phyloP scores from a whole-genome alignment of 805 yeast species.

The Debaryomyces maramus region DNA sequence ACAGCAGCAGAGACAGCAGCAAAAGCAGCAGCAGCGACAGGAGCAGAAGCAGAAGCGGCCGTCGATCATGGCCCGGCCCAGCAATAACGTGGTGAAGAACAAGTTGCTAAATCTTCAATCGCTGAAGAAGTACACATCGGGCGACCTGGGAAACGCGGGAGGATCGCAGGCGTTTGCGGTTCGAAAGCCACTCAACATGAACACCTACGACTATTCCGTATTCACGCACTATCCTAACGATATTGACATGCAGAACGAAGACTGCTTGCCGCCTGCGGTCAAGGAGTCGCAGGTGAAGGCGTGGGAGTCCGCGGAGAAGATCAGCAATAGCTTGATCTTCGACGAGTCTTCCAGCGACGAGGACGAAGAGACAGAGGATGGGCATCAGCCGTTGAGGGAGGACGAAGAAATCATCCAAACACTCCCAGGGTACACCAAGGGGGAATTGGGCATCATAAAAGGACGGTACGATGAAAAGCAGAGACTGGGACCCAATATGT shows the following conservation, averaged over 20 bases:
- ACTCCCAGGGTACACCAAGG: slow-evolving; percentile 42
- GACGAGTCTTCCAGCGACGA: slow-evolving; percentile 27
- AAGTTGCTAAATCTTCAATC: slow-evolving; percentile 42
- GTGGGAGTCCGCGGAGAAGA: slow-evolving; percentile 47
- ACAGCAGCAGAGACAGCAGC: slow-evolving; percentile 23
- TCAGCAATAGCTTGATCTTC: slow-evolving; percentile 36
- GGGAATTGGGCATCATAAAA: slow-evolving; percentile 31
- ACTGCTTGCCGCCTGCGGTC: slow-evolving; percentile 31
- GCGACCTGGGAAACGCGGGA: slow-evolving; percentile 16
- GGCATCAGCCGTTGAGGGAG: background rate
- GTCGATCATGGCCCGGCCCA: slow-evolving; percentile 11
- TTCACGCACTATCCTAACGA: slow-evolving; percentile 25
- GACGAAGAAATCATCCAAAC: slow-evolving; percentile 20
- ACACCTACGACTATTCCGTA: slow-evolving; percentile 38
- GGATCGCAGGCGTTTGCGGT: slow-evolving; percentile 26
- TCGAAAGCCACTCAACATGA: slow-evolving; percentile 32
- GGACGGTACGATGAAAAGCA: slow-evolving; percentile 17
- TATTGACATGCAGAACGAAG: slow-evolving; percentile 15
- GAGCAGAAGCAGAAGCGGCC: slow-evolving; percentile 6
- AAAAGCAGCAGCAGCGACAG: slow-evolving; percentile 6
- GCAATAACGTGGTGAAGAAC: slow-evolving; percentile 30
- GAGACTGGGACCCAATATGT: slow-evolving; percentile 1
- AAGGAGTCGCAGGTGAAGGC: slow-evolving; percentile 44
- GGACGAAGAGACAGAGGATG: slow-evolving; percentile 13
- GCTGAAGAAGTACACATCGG: slow-evolving; percentile 22